Percentiles rank a stretch among this genome's conserved stretches.
These are phyloP conservation scores for Scedosporium aurantiacum DNA, from an alignment of 2,329 filamentous ascomycete genomes.

Conservation along the genomic window DNA sequence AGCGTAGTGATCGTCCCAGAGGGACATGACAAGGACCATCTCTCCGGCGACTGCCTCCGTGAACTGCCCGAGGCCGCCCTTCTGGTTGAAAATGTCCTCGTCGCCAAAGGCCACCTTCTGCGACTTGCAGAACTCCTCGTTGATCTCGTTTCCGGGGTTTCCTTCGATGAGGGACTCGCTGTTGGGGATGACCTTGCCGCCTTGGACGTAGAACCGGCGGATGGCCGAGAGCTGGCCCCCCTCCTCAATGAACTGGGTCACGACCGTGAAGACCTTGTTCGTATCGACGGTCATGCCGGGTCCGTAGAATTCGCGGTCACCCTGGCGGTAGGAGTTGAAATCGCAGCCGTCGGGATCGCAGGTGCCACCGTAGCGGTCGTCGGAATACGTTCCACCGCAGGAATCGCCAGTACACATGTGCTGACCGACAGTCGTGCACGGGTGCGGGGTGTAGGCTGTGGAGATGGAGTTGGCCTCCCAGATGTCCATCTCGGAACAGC, in stretches of 20 bases:
- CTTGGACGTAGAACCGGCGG: conserved; percentile 54
- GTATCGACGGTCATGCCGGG: conserved; percentile 44
- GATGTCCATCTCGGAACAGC: conserved; percentile 52
- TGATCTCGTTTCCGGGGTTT: conserved; percentile 37
- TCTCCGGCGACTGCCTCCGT: conserved; percentile 27
- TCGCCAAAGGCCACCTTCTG: conserved; percentile 50
- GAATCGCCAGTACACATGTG: conserved; percentile 35
- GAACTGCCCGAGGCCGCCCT: conserved; percentile 49
- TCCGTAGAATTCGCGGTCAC: conserved; percentile 53
- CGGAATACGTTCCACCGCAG: conserved; percentile 42
- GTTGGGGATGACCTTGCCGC: conserved; percentile 47
- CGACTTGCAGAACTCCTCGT: conserved; percentile 42
- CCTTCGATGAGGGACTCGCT: conserved; percentile 28
- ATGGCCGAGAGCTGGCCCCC: conserved; percentile 22
- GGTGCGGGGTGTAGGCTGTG: conserved; percentile 45
- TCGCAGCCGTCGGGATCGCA: conserved; percentile 63
- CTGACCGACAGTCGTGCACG: conserved; percentile 42
- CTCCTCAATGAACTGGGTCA: conserved; percentile 51
- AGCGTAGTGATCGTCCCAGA: conserved; percentile 55
- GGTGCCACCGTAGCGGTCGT: conserved; percentile 45
- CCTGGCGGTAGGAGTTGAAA: conserved; percentile 59
- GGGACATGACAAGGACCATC: conserved; percentile 38
- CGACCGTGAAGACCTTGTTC: conserved; percentile 48
- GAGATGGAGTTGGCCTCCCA: conserved; percentile 24
- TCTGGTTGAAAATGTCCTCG: conserved; percentile 36